Evolutionary conservation across 805 yeast species (phyloP), one percentile per base, ranked within the genome.

Genomic region (Diddensiella transvaalensis): DNA sequence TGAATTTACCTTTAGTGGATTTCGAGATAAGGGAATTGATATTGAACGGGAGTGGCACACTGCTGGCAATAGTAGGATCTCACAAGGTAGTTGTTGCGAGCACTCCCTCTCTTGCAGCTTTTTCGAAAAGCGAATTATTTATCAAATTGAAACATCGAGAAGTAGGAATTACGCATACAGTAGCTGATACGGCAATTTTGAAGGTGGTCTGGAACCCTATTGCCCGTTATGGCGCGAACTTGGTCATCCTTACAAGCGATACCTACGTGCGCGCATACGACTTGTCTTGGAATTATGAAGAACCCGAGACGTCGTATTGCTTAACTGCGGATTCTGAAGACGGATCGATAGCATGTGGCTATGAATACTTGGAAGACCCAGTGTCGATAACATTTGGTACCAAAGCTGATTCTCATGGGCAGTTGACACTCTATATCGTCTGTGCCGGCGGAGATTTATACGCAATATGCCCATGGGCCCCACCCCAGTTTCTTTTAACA

Each of bases 381-480:
- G 68, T 73, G 37, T 65, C 80, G 22, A 66, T 75, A 53, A 46
- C 68, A 43, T 69, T 80, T 65, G 80, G 83, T 39, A 62, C 79
- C 2, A 46, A 42, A 1, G 60, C 54, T 2, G 62, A 59, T 1
- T 55, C 58, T 1, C 48, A 50, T 39, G 83, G 82, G 10, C 71
- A 73, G 2, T 57, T 83, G 44, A 74, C 85, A 0, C 64, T 85
- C 18, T 80, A 76, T 56, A 59, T 82, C 5, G 56, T 80, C 45
- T 74, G 75, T 6, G 60, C 66, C 6, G 84, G 79, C 46, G 80
- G 83, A 11, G 86, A 84, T 53, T 51, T 85, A 1, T 82, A 74
- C 57, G 68, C 76, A 1, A 65, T 85, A 2, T 79, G 75, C 53
- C 93, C 93, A n/a, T 82, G 82, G 60, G 57, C 77, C 18, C 87